These are phyloP conservation scores for Aspergillus brunneoviolaceus DNA, from an alignment of 2,329 filamentous ascomycete species.

Conservation along the genomic window DNA sequence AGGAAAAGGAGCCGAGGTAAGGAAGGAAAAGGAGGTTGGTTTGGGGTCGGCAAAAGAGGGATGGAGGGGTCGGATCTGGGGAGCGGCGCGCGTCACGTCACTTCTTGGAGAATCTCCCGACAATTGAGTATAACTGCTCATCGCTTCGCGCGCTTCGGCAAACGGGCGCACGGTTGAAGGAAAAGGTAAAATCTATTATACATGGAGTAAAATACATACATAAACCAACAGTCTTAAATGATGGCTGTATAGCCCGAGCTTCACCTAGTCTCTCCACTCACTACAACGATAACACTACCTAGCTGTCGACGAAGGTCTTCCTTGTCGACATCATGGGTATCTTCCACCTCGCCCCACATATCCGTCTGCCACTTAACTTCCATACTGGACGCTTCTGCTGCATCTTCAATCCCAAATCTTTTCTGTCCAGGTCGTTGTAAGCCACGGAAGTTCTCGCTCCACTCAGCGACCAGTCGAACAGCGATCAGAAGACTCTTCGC, in stretches of 20 bases:
- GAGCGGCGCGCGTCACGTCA: background rate
- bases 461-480: conserved; percentile 75
- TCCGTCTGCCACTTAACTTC: conserved; percentile 89
- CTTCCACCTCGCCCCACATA: conserved; percentile 95
- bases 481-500: conserved; percentile 83
- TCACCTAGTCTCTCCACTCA: conserved; percentile 57
- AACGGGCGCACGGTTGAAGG: too few relatives aligned
- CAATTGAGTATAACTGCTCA: background rate
- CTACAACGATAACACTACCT: conserved; percentile 79
- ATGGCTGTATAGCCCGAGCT: background rate
- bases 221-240: background rate
- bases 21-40: background rate
- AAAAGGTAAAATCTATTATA: background rate
- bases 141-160: too few relatives aligned
- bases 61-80: background rate
- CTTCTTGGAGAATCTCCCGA: background rate
- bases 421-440: conserved; percentile 40
- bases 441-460: conserved; percentile 72
- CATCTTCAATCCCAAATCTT: conserved; percentile 78
- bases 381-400: conserved; percentile 71
- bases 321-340: conserved; percentile 94
- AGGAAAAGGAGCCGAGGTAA: background rate
- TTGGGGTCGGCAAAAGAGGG: background rate
- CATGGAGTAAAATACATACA: background rate
- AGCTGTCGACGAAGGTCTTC: conserved; percentile 86